Evolutionary conservation across 108 stramenopile species (phyloP), one percentile per base, ranked within the genome.

Genomic region (Nitzschia palea): DNA sequence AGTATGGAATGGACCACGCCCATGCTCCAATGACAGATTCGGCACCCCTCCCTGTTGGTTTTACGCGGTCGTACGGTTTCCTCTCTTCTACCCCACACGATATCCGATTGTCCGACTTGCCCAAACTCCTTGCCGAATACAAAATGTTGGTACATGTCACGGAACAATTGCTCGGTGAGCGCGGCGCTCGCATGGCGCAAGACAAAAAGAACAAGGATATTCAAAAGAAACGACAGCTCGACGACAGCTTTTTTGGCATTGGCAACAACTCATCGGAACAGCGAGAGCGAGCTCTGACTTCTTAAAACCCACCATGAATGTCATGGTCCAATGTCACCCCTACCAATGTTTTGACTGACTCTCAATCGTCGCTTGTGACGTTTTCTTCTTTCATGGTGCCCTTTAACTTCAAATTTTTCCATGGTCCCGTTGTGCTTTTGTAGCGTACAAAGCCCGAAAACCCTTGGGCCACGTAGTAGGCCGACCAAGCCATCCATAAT

Each of bases 101-200:
- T 73, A 77, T 93, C 56, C 71, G 80, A 25, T 42, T 93, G 40
- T 63, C 78, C 10, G 92, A 93, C 71, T 55, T 93, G 27, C 82
- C 87, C 0, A 27, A 77, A 34, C 58, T 93, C 22, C 36, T 93
- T 42, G 69, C 84, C 20, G 92, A 93, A 67, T 93, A 93, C 62
- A 72, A 77, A 58, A 86, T 84, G 80, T 48, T 93, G 44, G 92
- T 87, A 31, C 77, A 87, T 48, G 70, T 79, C 2, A 87, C 86
- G 0, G 92, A 93, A 65, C 26, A 67, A 15, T 75, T 93, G 37
- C 37, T 90, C 18, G 84, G 69, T 34, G 89, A 86, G 68, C 83
- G 82, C 4, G 57, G 68, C 26, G 51, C 55, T 26, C 64, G 52
- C 15, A 31, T 74, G 42, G 57, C 65, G 18, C 27, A 37, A 36